phyloP scores from a whole-genome alignment of 2,329 filamentous ascomycete genomes.

The Aquanectria penicillioides region DNA sequence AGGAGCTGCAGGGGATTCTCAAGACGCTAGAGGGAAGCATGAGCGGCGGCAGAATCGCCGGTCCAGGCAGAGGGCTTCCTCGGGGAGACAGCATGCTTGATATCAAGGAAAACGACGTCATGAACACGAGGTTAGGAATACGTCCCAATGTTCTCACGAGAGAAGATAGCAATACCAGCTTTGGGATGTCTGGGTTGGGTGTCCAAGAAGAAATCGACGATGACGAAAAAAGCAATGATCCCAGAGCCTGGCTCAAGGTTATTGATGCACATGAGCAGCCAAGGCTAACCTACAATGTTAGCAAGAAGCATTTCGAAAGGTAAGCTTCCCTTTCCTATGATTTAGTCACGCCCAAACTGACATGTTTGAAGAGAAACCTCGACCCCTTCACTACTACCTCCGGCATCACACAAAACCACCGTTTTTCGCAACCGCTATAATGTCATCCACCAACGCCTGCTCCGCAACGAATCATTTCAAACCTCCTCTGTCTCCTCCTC shows the following conservation, averaged over 20 bases:
- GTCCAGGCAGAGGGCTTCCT: constrained; percentile 59
- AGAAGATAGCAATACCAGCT: constrained; percentile 73
- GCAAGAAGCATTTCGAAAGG: constrained; percentile 92
- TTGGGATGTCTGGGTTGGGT: constrained; percentile 65
- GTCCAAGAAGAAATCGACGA: constrained; percentile 66
- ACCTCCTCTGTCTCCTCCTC: constrained; percentile 76
- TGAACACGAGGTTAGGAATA: constrained; percentile 66
- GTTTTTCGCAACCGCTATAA: constrained; percentile 92
- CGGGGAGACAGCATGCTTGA: constrained; percentile 72
- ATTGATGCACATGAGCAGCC: constrained; percentile 89
- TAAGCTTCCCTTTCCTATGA: constrained; percentile 45
- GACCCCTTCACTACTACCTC: constrained; percentile 77
- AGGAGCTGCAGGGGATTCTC: constrained; percentile 82
- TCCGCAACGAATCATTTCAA: constrained; percentile 94
- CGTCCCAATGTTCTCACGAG: constrained; percentile 57
- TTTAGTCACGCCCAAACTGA: constrained; percentile 24
- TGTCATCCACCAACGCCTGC: constrained; percentile 88
- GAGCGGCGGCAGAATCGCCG: constrained; percentile 79
- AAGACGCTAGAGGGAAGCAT: constrained; percentile 88
- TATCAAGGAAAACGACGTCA: constrained; percentile 60
- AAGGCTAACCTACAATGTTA: constrained; percentile 76
- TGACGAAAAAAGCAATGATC: constrained; percentile 71
- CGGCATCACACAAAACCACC: constrained; percentile 82
- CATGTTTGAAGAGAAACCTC: constrained; percentile 61
- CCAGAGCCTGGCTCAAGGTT: constrained; percentile 85